phyloP scores from a whole-genome alignment of 73 alveolate species.

The Effrenium voratum region DNA sequence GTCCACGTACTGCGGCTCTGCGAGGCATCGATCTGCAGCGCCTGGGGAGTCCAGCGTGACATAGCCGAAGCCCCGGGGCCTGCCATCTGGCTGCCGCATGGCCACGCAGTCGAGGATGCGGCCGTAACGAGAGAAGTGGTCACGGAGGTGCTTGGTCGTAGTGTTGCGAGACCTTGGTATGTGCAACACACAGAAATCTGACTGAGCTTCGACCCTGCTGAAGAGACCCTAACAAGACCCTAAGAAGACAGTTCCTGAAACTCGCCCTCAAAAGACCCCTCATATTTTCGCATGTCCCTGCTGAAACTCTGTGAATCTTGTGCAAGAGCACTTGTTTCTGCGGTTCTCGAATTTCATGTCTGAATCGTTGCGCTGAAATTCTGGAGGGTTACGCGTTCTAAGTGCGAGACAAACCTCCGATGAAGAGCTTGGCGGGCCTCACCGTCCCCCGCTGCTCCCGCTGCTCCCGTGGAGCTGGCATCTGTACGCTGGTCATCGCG shows the following conservation, averaged over 20 bases:
- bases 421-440: conserved; percentile 86
- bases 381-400: not conserved
- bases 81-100: conserved; percentile 86
- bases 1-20: conserved; percentile 68
- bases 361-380: not conserved
- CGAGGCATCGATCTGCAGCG: conserved; percentile 79
- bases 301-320: too few relatives aligned
- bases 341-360: too few relatives aligned
- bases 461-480: too few relatives aligned
- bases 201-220: not conserved
- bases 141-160: conserved; percentile 92
- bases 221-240: not conserved
- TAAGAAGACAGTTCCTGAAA: not conserved
- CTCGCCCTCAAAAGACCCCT: not conserved
- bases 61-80: conserved; percentile 94
- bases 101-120: conserved; percentile 85
- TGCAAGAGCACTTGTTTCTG: too few relatives aligned
- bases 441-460: too few relatives aligned
- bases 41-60: conserved; percentile 81
- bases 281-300: too few relatives aligned
- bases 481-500: too few relatives aligned
- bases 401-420: conserved; percentile 27
- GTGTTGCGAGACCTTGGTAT: not conserved
- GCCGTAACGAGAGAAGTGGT: conserved; percentile 75
- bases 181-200: not conserved